Evolutionary conservation across 176 grass and related monocot species (phyloP).

Genomic region (Carex myosuroides): DNA sequence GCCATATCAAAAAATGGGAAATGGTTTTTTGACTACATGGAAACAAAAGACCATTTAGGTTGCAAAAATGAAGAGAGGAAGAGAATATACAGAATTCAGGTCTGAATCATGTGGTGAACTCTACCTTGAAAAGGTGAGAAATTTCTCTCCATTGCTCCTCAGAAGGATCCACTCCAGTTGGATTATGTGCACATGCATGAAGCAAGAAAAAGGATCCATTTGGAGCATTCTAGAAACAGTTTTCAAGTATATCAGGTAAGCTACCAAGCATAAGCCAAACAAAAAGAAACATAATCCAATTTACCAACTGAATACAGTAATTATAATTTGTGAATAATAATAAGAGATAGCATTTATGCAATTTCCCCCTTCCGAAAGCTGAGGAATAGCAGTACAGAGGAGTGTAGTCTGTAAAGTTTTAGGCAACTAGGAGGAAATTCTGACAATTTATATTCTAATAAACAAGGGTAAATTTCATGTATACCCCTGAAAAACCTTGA

Average conservation of each 20-base stretch:
- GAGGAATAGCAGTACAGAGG: neutral
- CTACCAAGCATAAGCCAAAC: neutral
- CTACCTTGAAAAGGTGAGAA: constrained; percentile 85
- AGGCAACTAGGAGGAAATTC: neutral
- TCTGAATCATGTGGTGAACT: neutral
- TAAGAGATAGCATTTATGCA: neutral
- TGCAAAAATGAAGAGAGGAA: neutral
- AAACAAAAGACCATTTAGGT: constrained; percentile 5
- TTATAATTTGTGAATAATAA: neutral
- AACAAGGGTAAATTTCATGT: neutral
- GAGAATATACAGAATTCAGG: neutral
- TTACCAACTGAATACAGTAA: neutral
- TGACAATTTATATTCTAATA: neutral
- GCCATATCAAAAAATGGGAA: constrained; percentile 99
- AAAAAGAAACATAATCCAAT: neutral
- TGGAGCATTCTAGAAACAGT: constrained; percentile 71
- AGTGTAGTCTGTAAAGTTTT: neutral
- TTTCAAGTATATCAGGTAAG: neutral
- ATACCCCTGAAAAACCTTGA: too few species aligned
- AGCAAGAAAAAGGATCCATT: constrained; percentile 95
- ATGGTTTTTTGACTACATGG: constrained; percentile 68
- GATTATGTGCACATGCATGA: constrained; percentile 98
- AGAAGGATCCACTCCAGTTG: constrained; percentile 93
- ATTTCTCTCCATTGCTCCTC: constrained; percentile 99
- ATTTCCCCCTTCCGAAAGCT: neutral